Percentiles rank a stretch among this genome's conserved stretches.
These are phyloP conservation scores for Cryptomeria japonica DNA, from an alignment of 75 land plant species.

Conservation along the genomic window DNA sequence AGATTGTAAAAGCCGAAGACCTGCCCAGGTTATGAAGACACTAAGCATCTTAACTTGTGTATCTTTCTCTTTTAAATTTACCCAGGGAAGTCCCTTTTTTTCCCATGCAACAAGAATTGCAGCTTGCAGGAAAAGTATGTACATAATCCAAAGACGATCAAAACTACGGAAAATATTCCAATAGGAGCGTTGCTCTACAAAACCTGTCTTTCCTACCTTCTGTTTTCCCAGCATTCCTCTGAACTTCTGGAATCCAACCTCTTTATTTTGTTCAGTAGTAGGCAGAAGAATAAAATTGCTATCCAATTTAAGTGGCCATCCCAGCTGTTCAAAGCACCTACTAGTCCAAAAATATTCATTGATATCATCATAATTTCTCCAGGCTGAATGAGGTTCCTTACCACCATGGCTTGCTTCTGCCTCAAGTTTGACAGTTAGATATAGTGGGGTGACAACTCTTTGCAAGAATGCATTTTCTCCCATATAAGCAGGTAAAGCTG, in stretches of 20 bases:
- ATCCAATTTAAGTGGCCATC: constrained; percentile 63
- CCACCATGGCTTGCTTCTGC: constrained; percentile 56
- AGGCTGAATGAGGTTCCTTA: constrained; percentile 71
- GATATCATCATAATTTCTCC: constrained; percentile 94
- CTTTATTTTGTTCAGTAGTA: neutral
- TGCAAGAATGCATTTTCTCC: constrained; percentile 70
- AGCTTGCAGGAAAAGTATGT: constrained; percentile 67
- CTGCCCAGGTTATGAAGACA: constrained; percentile 83
- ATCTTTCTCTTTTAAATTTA: constrained; percentile 39
- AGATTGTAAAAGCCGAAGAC: constrained; percentile 69
- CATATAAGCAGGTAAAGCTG: constrained; percentile 36
- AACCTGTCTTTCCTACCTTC: constrained; percentile 85
- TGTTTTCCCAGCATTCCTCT: constrained; percentile 23
- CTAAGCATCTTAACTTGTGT: constrained; percentile 53
- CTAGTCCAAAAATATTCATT: constrained; percentile 88
- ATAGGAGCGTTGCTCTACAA: constrained; percentile 92
- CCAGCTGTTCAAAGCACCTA: constrained; percentile 50
- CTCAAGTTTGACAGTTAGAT: constrained; percentile 56
- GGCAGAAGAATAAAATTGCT: constrained; percentile 56
- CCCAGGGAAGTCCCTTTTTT: constrained; percentile 50
- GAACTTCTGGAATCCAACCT: constrained; percentile 4
- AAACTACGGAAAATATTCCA: constrained; percentile 88
- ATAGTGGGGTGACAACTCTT: constrained; percentile 68
- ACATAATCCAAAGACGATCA: constrained; percentile 80
- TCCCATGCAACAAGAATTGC: constrained; percentile 59